Conservation (phyloP, 257 asterid species). For the Nyctanthes arbortristis region DNA sequence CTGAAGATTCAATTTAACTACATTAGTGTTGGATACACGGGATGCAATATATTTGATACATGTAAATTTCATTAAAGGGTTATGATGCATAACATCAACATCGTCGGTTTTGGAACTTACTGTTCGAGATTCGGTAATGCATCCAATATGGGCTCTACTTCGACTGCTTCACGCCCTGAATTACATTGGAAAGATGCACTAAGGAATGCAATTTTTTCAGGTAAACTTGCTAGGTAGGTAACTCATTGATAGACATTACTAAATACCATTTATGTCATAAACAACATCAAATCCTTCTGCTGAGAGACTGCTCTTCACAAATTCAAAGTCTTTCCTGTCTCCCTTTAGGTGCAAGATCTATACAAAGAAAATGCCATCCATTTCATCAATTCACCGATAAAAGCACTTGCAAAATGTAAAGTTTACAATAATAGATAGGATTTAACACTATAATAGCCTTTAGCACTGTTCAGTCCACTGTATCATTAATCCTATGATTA, state of each 20-base stretch:
- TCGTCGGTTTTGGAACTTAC: constrained; percentile 41
- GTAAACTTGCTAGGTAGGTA: background rate
- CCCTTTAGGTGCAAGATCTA: constrained; percentile 94
- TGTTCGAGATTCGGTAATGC: constrained; percentile 92
- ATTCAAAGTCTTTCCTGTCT: constrained; percentile 84
- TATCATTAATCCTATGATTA: background rate
- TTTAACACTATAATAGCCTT: too few relatives aligned
- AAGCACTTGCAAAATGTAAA: background rate
- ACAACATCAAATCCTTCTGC: constrained; percentile 92
- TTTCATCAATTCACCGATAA: background rate
- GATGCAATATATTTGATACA: too few relatives aligned
- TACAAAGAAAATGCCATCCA: constrained; percentile 5
- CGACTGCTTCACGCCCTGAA: constrained; percentile 92
- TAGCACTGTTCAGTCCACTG: too few relatives aligned
- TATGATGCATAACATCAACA: background rate
- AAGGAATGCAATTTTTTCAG: background rate
- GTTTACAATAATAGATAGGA: background rate
- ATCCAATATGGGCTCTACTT: constrained; percentile 86
- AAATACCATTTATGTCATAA: constrained; percentile 95
- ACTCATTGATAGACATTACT: constrained; percentile 4
- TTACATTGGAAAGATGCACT: constrained; percentile 11
- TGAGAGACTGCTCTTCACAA: constrained; percentile 87
- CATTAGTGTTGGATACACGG: too few relatives aligned
- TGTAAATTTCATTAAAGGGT: background rate
- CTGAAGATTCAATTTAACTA: constrained; percentile 37